These are phyloP conservation scores for Cordyceps javanica DNA, from an alignment of 2,329 filamentous ascomycete species.

Conservation along the genomic window DNA sequence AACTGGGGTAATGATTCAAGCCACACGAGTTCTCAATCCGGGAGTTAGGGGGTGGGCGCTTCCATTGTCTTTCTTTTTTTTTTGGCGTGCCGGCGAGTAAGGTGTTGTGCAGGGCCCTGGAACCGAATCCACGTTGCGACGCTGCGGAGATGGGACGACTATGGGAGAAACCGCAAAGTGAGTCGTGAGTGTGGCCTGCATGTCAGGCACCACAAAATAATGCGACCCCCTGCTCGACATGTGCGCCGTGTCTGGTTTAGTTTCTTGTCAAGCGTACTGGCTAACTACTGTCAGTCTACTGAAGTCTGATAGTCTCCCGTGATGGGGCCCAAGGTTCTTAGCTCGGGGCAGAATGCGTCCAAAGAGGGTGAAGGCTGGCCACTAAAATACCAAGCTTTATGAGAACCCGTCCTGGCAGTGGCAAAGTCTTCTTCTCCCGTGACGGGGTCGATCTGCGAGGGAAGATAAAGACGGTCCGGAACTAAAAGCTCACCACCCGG, in stretches of 20 bases:
- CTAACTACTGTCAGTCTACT: too few relatives aligned
- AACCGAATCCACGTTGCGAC: background rate
- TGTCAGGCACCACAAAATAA: background rate
- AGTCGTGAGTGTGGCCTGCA: background rate
- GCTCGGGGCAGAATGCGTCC: background rate
- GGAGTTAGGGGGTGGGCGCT: background rate
- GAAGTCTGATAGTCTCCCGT: background rate
- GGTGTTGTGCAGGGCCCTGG: background rate
- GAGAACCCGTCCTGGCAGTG: background rate
- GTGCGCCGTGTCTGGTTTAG: background rate
- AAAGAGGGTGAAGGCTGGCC: background rate
- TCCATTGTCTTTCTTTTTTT: background rate
- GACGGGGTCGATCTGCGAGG: background rate
- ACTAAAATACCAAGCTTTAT: background rate
- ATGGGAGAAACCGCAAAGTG: background rate
- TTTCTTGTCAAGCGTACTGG: background rate
- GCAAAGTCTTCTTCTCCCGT: background rate
- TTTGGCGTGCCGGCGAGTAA: background rate
- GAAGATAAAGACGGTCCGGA: background rate
- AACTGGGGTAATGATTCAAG: too few relatives aligned
- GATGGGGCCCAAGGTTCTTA: background rate
- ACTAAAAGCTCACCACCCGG: background rate
- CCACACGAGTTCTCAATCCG: background rate
- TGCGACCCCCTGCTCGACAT: background rate
- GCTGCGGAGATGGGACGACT: slow-evolving; percentile 2